phyloP scores from a whole-genome alignment of 306 rosid genomes.

The Rosa multiflora region DNA sequence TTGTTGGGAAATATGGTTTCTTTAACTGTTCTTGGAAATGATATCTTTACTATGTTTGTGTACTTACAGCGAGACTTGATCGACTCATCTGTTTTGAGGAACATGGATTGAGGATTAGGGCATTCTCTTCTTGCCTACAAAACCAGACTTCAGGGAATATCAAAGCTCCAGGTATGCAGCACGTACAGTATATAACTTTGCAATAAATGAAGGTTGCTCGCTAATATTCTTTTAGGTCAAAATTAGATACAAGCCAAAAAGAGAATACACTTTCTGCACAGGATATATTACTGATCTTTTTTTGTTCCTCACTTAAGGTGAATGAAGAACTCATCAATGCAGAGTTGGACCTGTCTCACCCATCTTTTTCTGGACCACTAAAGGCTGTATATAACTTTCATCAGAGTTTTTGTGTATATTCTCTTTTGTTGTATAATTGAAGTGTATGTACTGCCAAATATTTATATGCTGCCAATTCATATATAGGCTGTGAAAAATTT shows the following conservation, averaged over 20 bases:
- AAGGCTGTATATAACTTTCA: conserved; percentile 52
- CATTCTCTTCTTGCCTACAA: conserved; percentile 91
- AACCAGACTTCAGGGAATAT: conserved; percentile 76
- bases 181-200: neutral
- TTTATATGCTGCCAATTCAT: neutral
- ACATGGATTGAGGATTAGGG: conserved; percentile 78
- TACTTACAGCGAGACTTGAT: conserved; percentile 59
- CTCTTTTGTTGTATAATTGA: neutral
- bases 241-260: neutral
- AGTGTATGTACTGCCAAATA: neutral
- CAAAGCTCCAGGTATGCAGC: conserved; percentile 64
- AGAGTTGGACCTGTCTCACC: conserved; percentile 80
- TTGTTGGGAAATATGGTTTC: no score
- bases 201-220: conserved; percentile 40
- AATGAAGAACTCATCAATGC: conserved; percentile 39
- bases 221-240: neutral
- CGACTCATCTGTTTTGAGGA: conserved; percentile 88
- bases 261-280: neutral
- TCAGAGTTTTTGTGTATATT: neutral
- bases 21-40: no score
- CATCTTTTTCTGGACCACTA: conserved; percentile 87
- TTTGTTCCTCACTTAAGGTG: neutral
- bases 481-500: conserved; percentile 57
- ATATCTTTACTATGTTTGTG: neutral
- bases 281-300: neutral